A percentile compares a stretch with the other conserved stretches of the same genome.
Conservation (phyloP, 495 filamentous ascomycete genomes). For the Penicillium bovifimosum region DNA sequence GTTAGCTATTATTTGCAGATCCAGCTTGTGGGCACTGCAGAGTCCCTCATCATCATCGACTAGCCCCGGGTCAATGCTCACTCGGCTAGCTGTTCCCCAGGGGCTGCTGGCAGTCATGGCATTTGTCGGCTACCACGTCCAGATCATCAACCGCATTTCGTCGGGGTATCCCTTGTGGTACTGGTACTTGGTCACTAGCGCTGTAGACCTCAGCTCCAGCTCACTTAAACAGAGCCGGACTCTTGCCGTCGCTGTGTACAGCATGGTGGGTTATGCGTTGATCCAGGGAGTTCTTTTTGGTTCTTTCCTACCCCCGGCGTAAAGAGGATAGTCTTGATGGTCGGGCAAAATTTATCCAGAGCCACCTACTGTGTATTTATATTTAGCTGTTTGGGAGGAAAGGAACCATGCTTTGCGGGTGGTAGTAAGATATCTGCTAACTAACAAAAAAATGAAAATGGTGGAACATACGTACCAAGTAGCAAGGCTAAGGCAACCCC, state of each 20-base stretch:
- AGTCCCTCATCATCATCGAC: constrained; percentile 15
- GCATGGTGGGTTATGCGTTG: constrained; percentile 74
- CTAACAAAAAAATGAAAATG: too few species aligned
- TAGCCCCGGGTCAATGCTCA: constrained; percentile 46
- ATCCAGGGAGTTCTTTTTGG: constrained; percentile 79
- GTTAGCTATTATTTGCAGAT: constrained; percentile 60
- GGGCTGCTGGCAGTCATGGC: constrained; percentile 65
- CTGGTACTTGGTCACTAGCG: constrained; percentile 59
- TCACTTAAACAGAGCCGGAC: constrained; percentile 15
- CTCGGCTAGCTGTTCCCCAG: constrained; percentile 60
- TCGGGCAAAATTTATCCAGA: background rate
- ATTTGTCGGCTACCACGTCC: constrained; percentile 77
- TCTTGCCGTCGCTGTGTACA: constrained; percentile 44
- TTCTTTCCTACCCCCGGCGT: constrained; percentile 94
- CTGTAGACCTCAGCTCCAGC: constrained; percentile 19
- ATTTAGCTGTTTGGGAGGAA: too few species aligned
- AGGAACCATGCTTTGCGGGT: too few species aligned
- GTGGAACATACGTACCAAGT: too few species aligned
- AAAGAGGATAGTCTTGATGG: constrained; percentile 1
- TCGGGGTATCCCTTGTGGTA: constrained; percentile 91
- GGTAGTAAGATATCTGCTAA: too few species aligned
- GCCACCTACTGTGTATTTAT: background rate
- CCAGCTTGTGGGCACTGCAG: constrained; percentile 49
- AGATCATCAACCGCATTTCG: constrained; percentile 85
- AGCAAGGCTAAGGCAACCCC: too few species aligned